These are phyloP conservation scores for Yamadazyma sp. DNA, from an alignment of 1,139 yeast genomes.

Conservation along the genomic window DNA sequence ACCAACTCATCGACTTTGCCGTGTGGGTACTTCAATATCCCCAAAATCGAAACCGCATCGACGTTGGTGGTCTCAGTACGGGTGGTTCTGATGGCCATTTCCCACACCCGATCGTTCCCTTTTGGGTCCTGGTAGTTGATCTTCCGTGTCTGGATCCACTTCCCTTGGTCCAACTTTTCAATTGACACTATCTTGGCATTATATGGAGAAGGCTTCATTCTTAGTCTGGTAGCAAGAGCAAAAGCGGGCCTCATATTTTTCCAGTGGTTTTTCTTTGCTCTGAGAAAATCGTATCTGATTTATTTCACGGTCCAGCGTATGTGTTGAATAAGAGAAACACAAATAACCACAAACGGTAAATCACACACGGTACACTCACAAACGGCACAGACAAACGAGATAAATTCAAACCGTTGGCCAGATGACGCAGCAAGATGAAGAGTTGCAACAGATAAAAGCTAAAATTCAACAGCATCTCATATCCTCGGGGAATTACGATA, in stretches of 20 bases:
- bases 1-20: conserved; percentile 52
- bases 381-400: too few species aligned
- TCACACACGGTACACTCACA: too few species aligned
- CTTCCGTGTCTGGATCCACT: conserved; percentile 52
- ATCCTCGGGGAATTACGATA: conserved; percentile 78
- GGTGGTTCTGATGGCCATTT: conserved; percentile 83
- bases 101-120: conserved; percentile 77
- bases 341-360: too few species aligned
- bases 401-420: too few species aligned
- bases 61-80: conserved; percentile 63
- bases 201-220: conserved; percentile 10
- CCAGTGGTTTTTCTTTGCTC: not conserved
- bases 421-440: conserved; percentile 38
- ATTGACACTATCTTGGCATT: conserved; percentile 31
- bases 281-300: not conserved
- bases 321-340: too few species aligned
- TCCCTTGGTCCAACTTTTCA: conserved; percentile 33
- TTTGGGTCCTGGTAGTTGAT: conserved; percentile 69
- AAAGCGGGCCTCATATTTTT: not conserved
- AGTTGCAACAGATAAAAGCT: conserved; percentile 53
- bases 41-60: conserved; percentile 90
- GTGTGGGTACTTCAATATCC: conserved; percentile 55
- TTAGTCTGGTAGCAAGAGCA: conserved; percentile 2
- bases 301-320: not conserved
- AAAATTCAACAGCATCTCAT: conserved; percentile 71